These are phyloP conservation scores for Tricholoma matsutake DNA, from an alignment of 768 basidiomycete genomes.

Conservation along the genomic window DNA sequence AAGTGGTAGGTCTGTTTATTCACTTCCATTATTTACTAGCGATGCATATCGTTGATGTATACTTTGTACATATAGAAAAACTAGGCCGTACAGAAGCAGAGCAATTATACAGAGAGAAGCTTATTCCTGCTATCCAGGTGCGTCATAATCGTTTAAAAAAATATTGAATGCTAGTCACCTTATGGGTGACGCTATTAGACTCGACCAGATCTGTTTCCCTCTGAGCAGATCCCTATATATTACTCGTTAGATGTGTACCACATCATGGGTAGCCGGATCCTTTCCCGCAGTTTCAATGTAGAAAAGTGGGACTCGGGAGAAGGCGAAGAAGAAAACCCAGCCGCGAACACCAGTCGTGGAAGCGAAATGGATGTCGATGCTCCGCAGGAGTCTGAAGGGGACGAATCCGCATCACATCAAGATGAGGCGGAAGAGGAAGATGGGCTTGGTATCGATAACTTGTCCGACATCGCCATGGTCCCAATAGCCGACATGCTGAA, in stretches of 20 bases:
- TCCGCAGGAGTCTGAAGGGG: constrained; percentile 24
- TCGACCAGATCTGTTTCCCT: constrained; percentile 70
- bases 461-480: constrained; percentile 81
- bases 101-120: constrained; percentile 58
- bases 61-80: constrained; percentile 54
- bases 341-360: constrained; percentile 30
- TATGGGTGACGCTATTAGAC: constrained; percentile 38
- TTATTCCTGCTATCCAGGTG: constrained; percentile 73
- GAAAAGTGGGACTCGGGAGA: constrained; percentile 51
- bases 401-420: constrained; percentile 19
- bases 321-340: constrained; percentile 21
- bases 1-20: constrained; percentile 71
- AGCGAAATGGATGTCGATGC: constrained; percentile 44
- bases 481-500: constrained; percentile 97
- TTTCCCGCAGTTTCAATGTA: constrained; percentile 90
- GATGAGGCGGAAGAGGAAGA: constrained; percentile 45
- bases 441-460: constrained; percentile 37
- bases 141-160: constrained; percentile 11
- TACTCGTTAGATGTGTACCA: constrained; percentile 81
- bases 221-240: constrained; percentile 36
- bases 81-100: constrained; percentile 85
- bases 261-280: constrained; percentile 85
- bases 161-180: background rate
- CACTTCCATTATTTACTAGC: background rate
- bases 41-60: constrained; percentile 1